A percentile compares a stretch with the other conserved stretches of the same genome.
Evolutionary conservation across 805 yeast genomes (phyloP).

Genomic region (Nakazawaea anatomiae): DNA sequence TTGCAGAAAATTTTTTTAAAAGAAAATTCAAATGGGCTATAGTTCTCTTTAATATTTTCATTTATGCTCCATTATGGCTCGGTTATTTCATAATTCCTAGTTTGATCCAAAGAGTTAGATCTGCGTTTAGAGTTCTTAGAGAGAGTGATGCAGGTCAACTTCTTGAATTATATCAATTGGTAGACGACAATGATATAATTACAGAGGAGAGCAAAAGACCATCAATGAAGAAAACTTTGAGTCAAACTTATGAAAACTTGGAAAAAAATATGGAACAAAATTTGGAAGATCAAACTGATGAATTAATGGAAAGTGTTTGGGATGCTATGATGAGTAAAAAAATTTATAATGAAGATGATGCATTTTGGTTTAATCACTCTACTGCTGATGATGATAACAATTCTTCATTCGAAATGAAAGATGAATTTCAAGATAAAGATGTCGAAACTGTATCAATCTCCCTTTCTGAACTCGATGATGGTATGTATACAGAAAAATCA

Average conservation of each 20-base stretch:
- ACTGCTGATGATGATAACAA: background rate
- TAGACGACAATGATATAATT: slow-evolving; percentile 19
- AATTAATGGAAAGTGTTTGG: slow-evolving; percentile 56
- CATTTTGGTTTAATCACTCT: slow-evolving; percentile 15
- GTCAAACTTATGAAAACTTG: slow-evolving; percentile 21
- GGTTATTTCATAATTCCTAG: slow-evolving; percentile 45
- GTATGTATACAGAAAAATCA: background rate
- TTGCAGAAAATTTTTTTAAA: slow-evolving; percentile 23
- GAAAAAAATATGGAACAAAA: slow-evolving; percentile 31
- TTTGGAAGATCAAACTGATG: slow-evolving; percentile 57
- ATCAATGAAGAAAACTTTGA: slow-evolving; percentile 16
- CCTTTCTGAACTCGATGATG: slow-evolving; percentile 13
- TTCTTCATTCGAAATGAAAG: background rate
- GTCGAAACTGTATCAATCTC: slow-evolving; percentile 10
- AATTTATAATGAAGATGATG: slow-evolving; percentile 14
- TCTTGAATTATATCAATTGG: slow-evolving; percentile 12
- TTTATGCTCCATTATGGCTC: slow-evolving; percentile 61
- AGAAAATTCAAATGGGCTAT: slow-evolving; percentile 43
- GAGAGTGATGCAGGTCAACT: slow-evolving; percentile 20
- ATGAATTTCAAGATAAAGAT: slow-evolving; percentile 11
- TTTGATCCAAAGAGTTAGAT: slow-evolving; percentile 29
- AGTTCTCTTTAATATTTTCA: slow-evolving; percentile 35
- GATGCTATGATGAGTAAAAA: slow-evolving; percentile 42
- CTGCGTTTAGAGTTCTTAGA: slow-evolving; percentile 21
- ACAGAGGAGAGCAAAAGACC: slow-evolving; percentile 15